These are phyloP conservation scores for Heteromeles arbutifolia DNA, from an alignment of 306 rosid species.

Conservation along the genomic window DNA sequence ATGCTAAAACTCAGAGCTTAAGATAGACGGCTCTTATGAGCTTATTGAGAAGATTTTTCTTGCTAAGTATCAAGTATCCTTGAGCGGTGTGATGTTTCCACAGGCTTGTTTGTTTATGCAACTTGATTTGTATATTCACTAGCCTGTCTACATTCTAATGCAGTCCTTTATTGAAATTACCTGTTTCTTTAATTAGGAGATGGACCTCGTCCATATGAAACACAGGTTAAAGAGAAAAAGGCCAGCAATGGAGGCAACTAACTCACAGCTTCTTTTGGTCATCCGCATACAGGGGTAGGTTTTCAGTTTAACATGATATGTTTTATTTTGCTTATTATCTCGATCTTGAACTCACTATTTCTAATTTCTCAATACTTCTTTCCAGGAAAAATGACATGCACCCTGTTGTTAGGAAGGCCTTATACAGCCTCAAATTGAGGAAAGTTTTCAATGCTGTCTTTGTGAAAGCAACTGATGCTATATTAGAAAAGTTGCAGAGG, in stretches of 20 bases:
- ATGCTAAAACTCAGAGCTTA: background rate
- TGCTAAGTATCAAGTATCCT: background rate
- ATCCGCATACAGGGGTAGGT: constrained; percentile 73
- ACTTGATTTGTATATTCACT: background rate
- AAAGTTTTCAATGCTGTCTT: constrained; percentile 61
- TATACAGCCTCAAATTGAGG: constrained; percentile 54
- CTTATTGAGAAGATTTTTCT: background rate
- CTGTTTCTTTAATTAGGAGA: constrained; percentile 42
- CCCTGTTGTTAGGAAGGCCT: constrained; percentile 49
- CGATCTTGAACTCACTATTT: background rate
- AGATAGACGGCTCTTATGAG: background rate
- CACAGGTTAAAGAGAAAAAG: constrained; percentile 63
- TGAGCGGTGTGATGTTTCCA: background rate
- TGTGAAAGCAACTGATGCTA: constrained; percentile 48
- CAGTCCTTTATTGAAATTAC: background rate
- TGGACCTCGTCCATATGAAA: constrained; percentile 68
- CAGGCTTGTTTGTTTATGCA: background rate
- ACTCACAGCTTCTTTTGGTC: constrained; percentile 46
- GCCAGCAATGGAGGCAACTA: constrained; percentile 13
- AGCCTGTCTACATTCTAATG: background rate
- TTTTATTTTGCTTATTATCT: background rate
- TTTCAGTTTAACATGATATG: background rate
- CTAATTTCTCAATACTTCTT: background rate
- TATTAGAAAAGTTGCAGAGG: constrained; percentile 52
- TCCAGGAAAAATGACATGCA: constrained; percentile 87